Evolutionary conservation across 192 early-diverging fungal species (phyloP), one percentile per base, ranked within the genome.

Genomic region (Coemansia sp.): DNA sequence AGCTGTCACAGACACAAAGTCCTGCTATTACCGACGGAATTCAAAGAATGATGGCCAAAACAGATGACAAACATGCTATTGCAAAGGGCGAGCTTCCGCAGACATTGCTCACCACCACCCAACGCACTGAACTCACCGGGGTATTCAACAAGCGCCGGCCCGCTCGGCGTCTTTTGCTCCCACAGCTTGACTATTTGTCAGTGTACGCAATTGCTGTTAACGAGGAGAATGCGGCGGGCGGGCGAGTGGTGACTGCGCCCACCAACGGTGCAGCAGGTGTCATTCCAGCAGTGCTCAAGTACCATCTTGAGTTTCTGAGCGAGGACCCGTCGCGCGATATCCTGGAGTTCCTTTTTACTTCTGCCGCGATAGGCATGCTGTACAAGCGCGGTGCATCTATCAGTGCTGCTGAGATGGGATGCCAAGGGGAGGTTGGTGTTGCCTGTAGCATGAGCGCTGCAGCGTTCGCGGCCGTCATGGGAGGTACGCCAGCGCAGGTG

Each of bases 361-460:
- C 94, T 1, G 90, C 94, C 0, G 96, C 96, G 2, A 91, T 98
- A 60, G 96, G 96, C 16, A 98, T 98, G 96, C 82, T 98, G 45
- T 98, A 92, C 86, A 98, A 98, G 82, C 87, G 93, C 48, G 94
- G 96, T 6, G 96, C 96, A 0, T 90, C 88, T 43, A 98, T 98
- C 52, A 94, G 92, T 40, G 92, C 95, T 0, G 96, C 96, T 7
- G 96, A 96, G 75, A 93, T 98, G 88, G 96, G 96, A 50, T 98
- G 96, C 76, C 94, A 96, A 74, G 96, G 96, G 52, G 96, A 98
- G 81, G 95, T 98, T 5, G 96, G 96, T 61, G 96, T 98, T 15
- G 94, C 96, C 11, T 98, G 96, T 76, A 92, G 91, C 39, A 98
- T 98, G 96, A 93, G 92, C 10, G 95, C 96, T 13, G 96, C 91